Base-by-base conservation (phyloP, 2,329 filamentous ascomycete species). In the Trichoderma sp. region DNA sequence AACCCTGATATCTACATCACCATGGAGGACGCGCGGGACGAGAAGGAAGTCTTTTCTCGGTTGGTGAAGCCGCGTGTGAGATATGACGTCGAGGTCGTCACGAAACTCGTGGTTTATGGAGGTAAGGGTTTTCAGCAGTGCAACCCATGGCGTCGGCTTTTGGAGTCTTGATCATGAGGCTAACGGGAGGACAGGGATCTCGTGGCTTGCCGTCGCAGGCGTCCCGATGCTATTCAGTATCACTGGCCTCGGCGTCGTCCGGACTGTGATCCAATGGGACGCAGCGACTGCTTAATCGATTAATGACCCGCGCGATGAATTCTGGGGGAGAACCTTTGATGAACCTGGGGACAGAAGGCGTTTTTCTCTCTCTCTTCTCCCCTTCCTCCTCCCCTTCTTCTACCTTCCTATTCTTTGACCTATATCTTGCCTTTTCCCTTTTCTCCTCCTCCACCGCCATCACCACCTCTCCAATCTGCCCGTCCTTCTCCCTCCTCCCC, bases 11-110 rank as follows among this genome's bases (percentile, higher is more conserved):
- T 71, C 55, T 72, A 69, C 45, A 52, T 65, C 15, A 67, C 65
- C 5, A 77, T 78, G 14, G 78, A 79, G 26, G 80, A 84, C 51
- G 83, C 85, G 70, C 71, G 85, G 28, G 88, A 88, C 55, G 89
- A 93, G 75, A 85, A 83, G 70, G 90, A 96, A 74, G 89, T 98
- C 76, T 97, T 98, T 76, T 90, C 88, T 51, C 87, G 85, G 74
- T 82, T 98, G 63, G 89, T 93, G 68, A 92, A 90, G 78, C 93
- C 95, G 56, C 87, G 95, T 70, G 93, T 97, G 66, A 84, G 93
- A 71, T 99, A 98, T 74, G 95, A 99, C 78, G 94, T 98, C n/a
- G 95, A 99, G 77, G 94, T 99, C 45, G 90, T 99, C 44, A 98
- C 95, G 5, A 98, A 97, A 79, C 78, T 99, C 67, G 90, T 99